Conservation (phyloP, 2,329 filamentous ascomycete species). For the Penicillium sp. region DNA sequence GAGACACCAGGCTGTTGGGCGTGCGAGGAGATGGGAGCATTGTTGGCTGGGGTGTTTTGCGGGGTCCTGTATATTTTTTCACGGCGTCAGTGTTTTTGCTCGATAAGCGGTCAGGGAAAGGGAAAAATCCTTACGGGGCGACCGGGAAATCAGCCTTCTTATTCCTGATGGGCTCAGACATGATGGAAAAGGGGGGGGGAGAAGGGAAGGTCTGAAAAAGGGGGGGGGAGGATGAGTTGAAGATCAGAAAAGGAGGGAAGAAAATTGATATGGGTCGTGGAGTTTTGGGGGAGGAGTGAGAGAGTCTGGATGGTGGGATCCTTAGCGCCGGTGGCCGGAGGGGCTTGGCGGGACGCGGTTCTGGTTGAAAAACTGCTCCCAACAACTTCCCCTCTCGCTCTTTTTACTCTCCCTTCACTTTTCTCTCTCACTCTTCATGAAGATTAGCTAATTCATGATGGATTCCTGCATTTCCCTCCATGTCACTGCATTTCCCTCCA, state of each 20-base stretch:
- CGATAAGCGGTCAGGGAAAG: conserved; percentile 23
- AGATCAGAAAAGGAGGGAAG: conserved; percentile 31
- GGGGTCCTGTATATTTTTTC: conserved; percentile 68
- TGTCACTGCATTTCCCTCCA: no score
- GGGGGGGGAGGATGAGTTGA: conserved; percentile 14
- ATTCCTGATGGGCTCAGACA: conserved; percentile 70
- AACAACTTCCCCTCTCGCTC: conserved; percentile 24
- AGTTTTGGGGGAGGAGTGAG: conserved; percentile 31
- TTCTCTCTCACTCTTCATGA: neutral
- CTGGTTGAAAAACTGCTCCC: conserved; percentile 28
- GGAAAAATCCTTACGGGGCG: conserved; percentile 59
- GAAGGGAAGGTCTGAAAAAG: conserved; percentile 5
- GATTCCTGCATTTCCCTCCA: neutral
- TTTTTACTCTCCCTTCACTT: neutral
- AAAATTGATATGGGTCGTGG: conserved; percentile 36
- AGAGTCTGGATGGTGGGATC: conserved; percentile 38
- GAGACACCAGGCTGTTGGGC: conserved; percentile 91
- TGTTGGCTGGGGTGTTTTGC: conserved; percentile 94
- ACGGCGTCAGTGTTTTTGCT: conserved; percentile 20
- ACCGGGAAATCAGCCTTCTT: conserved; percentile 62
- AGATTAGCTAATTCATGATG: neutral
- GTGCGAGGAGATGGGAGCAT: conserved; percentile 95
- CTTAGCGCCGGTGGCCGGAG: conserved; percentile 43
- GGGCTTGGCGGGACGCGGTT: conserved; percentile 41
- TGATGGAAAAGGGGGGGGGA: conserved; percentile 32